phyloP scores from a whole-genome alignment of 352 stramenopile genomes.

The Globisporangium sylvaticum region DNA sequence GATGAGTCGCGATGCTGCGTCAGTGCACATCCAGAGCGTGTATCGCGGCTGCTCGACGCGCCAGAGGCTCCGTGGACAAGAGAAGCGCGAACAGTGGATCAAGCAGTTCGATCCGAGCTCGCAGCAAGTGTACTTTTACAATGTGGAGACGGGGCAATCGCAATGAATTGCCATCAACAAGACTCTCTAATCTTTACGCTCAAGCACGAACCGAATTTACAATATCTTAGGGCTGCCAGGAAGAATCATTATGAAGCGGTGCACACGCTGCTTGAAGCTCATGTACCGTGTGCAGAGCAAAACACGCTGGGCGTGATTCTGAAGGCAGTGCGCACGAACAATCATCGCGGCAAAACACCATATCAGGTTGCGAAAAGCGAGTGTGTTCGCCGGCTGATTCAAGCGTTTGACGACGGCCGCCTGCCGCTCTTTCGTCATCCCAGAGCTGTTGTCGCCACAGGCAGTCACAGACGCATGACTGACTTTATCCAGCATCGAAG shows the following conservation, averaged over 20 bases:
- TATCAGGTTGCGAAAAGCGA: slow-evolving; percentile 38
- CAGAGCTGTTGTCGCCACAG: neutral
- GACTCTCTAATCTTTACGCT: no score
- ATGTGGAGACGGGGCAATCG: slow-evolving; percentile 26
- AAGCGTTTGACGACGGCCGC: slow-evolving; percentile 48
- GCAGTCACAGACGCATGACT: slow-evolving; percentile 24
- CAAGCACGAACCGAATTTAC: neutral
- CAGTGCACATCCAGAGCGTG: slow-evolving; percentile 34
- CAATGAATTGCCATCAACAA: slow-evolving; percentile 27
- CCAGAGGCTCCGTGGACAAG: slow-evolving; percentile 7
- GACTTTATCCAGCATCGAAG: slow-evolving; percentile 17
- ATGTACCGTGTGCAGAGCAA: slow-evolving; percentile 29
- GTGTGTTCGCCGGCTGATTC: slow-evolving; percentile 35
- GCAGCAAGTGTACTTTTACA: slow-evolving; percentile 47
- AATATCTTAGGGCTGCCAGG: slow-evolving; percentile 38
- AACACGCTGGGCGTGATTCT: slow-evolving; percentile 26
- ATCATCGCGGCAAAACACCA: slow-evolving; percentile 43
- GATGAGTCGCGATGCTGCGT: neutral
- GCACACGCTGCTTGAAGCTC: slow-evolving; percentile 38
- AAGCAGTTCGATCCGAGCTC: slow-evolving; percentile 43
- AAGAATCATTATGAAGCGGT: slow-evolving; percentile 61
- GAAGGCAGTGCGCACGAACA: slow-evolving; percentile 34
- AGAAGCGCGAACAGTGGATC: slow-evolving; percentile 31
- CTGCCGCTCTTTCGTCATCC: slow-evolving; percentile 23
- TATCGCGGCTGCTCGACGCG: slow-evolving; percentile 25